These are phyloP conservation scores for Alternaria triticimaculans DNA, from an alignment of 2,329 filamentous ascomycete species.

Conservation along the genomic window DNA sequence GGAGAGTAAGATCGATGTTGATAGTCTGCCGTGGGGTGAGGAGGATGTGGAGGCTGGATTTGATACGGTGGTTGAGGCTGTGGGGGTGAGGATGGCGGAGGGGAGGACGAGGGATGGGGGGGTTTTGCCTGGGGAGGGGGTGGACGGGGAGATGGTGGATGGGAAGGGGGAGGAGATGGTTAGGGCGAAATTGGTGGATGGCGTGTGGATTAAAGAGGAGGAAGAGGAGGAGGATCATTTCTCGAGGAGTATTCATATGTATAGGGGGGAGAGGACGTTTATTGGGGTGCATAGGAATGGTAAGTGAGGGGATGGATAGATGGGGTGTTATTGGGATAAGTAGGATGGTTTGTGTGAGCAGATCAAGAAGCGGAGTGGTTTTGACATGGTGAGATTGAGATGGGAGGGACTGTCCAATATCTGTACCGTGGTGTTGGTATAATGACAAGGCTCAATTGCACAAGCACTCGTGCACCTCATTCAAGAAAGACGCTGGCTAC, in stretches of 20 bases:
- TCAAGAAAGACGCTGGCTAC: neutral
- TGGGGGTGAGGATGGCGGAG: slow-evolving; percentile 63
- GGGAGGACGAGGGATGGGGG: slow-evolving; percentile 33
- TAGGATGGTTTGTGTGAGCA: too few relatives aligned
- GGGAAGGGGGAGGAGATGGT: slow-evolving; percentile 51
- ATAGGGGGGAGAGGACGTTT: slow-evolving; percentile 42
- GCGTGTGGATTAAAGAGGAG: slow-evolving; percentile 50
- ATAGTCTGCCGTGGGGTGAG: slow-evolving; percentile 83
- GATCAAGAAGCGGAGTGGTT: too few relatives aligned
- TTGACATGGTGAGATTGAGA: too few relatives aligned
- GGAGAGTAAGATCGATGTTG: slow-evolving; percentile 79
- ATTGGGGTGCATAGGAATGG: slow-evolving; percentile 39
- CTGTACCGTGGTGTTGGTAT: too few relatives aligned
- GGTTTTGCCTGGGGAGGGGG: slow-evolving; percentile 55
- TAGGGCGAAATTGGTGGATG: slow-evolving; percentile 46
- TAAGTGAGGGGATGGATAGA: too few relatives aligned
- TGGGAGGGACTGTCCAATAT: too few relatives aligned
- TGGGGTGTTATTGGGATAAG: too few relatives aligned
- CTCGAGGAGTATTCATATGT: slow-evolving; percentile 41
- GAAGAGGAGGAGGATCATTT: slow-evolving; percentile 46
- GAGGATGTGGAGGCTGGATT: slow-evolving; percentile 74
- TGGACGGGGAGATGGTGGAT: slow-evolving; percentile 51
- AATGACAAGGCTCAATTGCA: too few relatives aligned
- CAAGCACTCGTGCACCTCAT: neutral
- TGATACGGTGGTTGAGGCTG: slow-evolving; percentile 81